These are phyloP conservation scores for Daphne laureola DNA, from an alignment of 441 rosid genomes.

Conservation along the genomic window DNA sequence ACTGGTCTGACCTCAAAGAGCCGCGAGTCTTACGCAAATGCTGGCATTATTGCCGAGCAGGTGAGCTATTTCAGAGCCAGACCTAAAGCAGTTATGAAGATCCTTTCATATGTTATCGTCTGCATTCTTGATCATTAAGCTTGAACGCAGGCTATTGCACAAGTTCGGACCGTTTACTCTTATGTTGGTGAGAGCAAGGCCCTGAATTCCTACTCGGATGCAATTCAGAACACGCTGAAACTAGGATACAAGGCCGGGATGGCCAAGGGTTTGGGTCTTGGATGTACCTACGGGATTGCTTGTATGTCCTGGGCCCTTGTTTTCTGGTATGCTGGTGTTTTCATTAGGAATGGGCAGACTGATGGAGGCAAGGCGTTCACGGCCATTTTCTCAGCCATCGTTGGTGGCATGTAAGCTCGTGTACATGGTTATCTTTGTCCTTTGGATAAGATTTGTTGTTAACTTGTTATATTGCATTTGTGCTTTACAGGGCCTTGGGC, in stretches of 20 bases:
- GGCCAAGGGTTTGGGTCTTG: constrained; percentile 99
- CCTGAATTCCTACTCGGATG: constrained; percentile 77
- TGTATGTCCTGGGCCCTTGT: constrained; percentile 99
- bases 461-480: constrained; percentile 6
- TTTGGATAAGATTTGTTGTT: neutral
- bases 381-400: constrained; percentile 96
- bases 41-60: constrained; percentile 97
- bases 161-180: constrained; percentile 91
- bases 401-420: constrained; percentile 89
- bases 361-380: constrained; percentile 99
- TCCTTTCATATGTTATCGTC: neutral
- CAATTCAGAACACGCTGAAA: constrained; percentile 88
- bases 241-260: constrained; percentile 98
- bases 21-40: constrained; percentile 94
- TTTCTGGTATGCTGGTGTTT: constrained; percentile 99
- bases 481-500: constrained; percentile 82
- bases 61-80: constrained; percentile 30
- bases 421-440: neutral
- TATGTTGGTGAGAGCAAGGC: constrained; percentile 98
- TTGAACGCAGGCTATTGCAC: constrained; percentile 73
- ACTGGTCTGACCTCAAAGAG: constrained; percentile 97
- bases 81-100: neutral
- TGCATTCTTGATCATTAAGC: constrained; percentile 7
- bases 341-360: constrained; percentile 79
- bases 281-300: constrained; percentile 97